Evolutionary conservation across 768 basidiomycete species (phyloP), one percentile per base, ranked within the genome.

Genomic region (Rossbeevera mucosa): DNA sequence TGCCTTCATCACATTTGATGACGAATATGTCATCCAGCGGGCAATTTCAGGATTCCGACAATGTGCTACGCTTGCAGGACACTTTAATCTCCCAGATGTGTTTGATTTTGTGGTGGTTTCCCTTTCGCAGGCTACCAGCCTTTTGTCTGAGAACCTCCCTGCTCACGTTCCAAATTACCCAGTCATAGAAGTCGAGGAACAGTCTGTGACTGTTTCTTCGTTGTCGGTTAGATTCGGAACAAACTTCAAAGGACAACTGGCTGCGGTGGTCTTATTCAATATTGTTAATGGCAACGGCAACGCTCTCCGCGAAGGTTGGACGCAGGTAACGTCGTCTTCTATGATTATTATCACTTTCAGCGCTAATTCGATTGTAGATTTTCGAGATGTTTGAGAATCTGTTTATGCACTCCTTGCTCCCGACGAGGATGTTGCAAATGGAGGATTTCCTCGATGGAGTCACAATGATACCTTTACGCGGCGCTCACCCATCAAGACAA

Each of bases 381-480:
- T 97, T 99, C 61, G 95, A 98, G 69, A 97, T 98, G 86, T 94
- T 95, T 72, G 88, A 94, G 64, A 96, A 94, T 29, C 75, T 99
- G 21, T 99, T 98, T 72, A 71, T 97, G 43, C 90, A 98, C 66
- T 94, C 94, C 16, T 76, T 98, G 22, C 75, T 99, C 16, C 96
- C 96, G 0, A 82, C 78, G 9, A 78, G 87, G 46, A 90, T 99
- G 88, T 73, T 96, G 11, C 92, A 95, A 67, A 94, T 96, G 90
- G 95, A 96, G 66, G 96, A 98, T 64, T 98, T 99, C 74, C 79
- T 97, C 8, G 93, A 93, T n/a, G 94, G 94, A 14, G 82, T 86
- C 28, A 88, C 91, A 7, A 86, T 85, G 75, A 98, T 98, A 59
- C 95, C 96, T 22, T 76, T 98, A 41, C 83, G 87, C 54, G 83